Base-by-base conservation (phyloP, 164 flowering plant genomes). In the Aristolochia californica region DNA sequence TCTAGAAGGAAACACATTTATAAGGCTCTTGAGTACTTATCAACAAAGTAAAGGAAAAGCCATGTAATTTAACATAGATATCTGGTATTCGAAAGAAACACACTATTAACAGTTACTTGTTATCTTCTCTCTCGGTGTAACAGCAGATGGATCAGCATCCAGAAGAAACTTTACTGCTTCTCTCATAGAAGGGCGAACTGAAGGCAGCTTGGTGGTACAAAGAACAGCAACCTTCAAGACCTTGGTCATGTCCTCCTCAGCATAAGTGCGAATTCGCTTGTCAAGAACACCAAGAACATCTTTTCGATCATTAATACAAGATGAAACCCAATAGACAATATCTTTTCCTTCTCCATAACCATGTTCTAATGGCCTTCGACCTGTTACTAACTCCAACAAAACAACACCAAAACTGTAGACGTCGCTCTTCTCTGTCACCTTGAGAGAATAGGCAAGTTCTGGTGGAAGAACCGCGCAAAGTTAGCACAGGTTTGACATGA, bases 371-470 rank as follows among this genome's bases (percentile, higher is more conserved):
- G 97, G 83, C 34, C 66, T 73, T 65, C 71, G 72, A 15, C 99
- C 93, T 0, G 97, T 87, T 14, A 87, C 73, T 14, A 93, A 47
- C 61, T 93, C 99, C 17, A 89, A 67, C 14, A 90, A 74, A 48
- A 93, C 96, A 21, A 93, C 91, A 1, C 99, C 99, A 40, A 83
- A 93, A 55, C 99, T 88, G 50, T 90, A 90, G 0, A 87, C 84
- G 57, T 93, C 99, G 21, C 90, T 76, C 69, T 85, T 91, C 61
- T 89, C 96, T 0, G 81, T 85, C 57, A 82, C 74, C 48, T 83
- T 86, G 15, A 68, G 63, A 13, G 94, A 68, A 60, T 93, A 93
- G 11, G 94, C 96, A 57, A 87, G 76, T 65, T 93, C 98, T 93
- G 87, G 26, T 50, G 51, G 25, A 13, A 13, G 15, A 43, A 17